Evolutionary conservation across 2,329 filamentous ascomycete genomes (phyloP).

Genomic region (Pseudogymnoascus sp.): DNA sequence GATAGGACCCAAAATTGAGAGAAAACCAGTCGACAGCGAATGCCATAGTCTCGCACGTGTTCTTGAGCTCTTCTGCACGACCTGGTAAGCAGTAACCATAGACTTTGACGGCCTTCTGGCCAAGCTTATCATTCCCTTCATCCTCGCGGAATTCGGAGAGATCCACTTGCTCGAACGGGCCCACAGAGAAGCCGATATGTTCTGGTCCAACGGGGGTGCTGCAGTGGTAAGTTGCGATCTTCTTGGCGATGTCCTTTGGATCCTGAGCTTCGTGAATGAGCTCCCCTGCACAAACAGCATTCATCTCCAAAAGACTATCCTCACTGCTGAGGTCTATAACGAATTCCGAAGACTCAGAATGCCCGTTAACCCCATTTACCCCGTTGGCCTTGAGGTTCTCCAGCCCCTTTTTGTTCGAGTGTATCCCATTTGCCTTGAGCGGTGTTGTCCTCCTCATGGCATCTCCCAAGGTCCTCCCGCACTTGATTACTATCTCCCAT

Average conservation of each 20-base stretch:
- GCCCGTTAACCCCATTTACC: conserved; percentile 11
- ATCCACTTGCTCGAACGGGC: conserved; percentile 90
- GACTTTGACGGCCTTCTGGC: conserved; percentile 77
- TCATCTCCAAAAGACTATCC: conserved; percentile 80
- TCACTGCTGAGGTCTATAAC: conserved; percentile 51
- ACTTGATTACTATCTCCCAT: conserved; percentile 84
- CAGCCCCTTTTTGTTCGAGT: conserved; percentile 34
- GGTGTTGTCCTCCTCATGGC: conserved; percentile 44
- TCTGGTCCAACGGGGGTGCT: conserved; percentile 69
- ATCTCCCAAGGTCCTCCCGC: conserved; percentile 78
- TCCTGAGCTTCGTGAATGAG: conserved; percentile 75
- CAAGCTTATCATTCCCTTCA: conserved; percentile 84
- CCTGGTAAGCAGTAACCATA: conserved; percentile 87
- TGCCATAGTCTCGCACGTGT: conserved; percentile 78
- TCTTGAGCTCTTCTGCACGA: conserved; percentile 70
- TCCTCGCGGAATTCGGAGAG: conserved; percentile 81
- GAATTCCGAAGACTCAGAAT: conserved; percentile 22
- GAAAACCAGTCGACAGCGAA: conserved; percentile 86
- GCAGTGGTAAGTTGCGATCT: conserved; percentile 78
- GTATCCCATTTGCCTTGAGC: conserved; percentile 29
- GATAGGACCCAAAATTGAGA: conserved; percentile 79
- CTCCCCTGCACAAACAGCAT: conserved; percentile 83
- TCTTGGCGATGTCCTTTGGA: conserved; percentile 67
- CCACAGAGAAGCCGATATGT: conserved; percentile 87
- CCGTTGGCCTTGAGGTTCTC: conserved; percentile 14